Evolutionary conservation across 75 land plant genomes (phyloP), one percentile per base, ranked within the genome.

Genomic region (Isoetes taiwanensis): DNA sequence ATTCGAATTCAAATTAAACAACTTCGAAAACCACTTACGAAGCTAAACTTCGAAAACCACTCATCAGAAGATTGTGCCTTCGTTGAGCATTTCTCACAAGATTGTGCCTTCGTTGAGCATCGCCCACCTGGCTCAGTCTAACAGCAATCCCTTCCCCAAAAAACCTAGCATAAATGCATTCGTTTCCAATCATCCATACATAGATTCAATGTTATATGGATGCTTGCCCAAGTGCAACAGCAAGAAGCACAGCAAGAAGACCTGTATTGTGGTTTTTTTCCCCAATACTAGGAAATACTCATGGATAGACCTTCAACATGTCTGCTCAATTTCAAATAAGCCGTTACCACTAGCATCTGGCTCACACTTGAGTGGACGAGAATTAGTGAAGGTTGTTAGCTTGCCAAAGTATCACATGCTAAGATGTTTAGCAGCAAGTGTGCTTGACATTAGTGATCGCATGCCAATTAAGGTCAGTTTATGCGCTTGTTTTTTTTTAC

Each of bases 361-460:
- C 19, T 72, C 85, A 0, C 90, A 87, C 48, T 33, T 65, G 30
- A 67, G 67, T 41, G 81, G 90, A 32, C 19, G 69, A 32, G 65
- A 79, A 64, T 27, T 62, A 58, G 98, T 93, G 17, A 67, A 70
- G 58, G 88, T 87, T 58, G 60, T 77, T 66, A 71, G 67, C 26
- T 52, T 66, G 39, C 75, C 95, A 41, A 76, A 76, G 21, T 78
- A 69, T 1, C 82, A 66, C 52, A 74, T 82, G 48, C 69, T 87
- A 77, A 79, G 69, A 53, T 79, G 71, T 56, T 72, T 93, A 20
- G 77, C 83, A 34, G 74, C 83, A 55, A 62, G 73, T 35, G 77
- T 93, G 83, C 66, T 93, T 59, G 77, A 76, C 67, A 64, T 87
- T 17, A 76, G 81, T 57, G 98, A 93, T 50, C 89, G 70, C 43